Conservation (phyloP, 306 rosid genomes). For the Medicago lupulina region DNA sequence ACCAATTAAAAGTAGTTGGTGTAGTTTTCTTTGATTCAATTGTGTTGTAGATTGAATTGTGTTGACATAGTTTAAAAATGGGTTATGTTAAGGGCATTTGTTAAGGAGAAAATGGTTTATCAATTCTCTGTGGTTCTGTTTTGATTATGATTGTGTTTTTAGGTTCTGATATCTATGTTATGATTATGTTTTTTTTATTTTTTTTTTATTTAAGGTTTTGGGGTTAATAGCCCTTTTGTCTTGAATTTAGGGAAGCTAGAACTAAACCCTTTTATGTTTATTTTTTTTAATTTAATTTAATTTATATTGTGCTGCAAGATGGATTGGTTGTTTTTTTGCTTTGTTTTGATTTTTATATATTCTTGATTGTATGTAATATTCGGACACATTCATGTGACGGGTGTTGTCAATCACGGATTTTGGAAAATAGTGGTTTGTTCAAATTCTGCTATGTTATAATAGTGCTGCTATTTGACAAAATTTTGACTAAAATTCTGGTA, state of each 20-base stretch:
- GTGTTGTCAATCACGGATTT: no score
- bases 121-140: constrained; percentile 13
- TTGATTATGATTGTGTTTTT: background rate
- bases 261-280: background rate
- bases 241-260: background rate
- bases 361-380: background rate
- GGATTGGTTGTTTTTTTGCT: constrained; percentile 6
- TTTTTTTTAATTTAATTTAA: background rate
- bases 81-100: no score
- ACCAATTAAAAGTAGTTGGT: no score
- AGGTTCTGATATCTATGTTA: background rate
- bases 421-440: no score
- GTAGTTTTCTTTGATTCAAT: no score
- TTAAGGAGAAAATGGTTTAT: no score
- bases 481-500: no score
- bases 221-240: background rate
- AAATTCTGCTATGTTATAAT: no score
- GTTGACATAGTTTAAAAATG: no score
- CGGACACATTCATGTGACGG: background rate
- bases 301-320: background rate
- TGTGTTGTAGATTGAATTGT: no score
- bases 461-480: no score
- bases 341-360: constrained; percentile 15
- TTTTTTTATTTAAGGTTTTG: no score
- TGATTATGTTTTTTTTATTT: background rate